Percentiles rank a stretch among this genome's conserved stretches.
These are phyloP conservation scores for Helichrysum umbraculigerum DNA, from an alignment of 129 eudicot species.

Conservation along the genomic window DNA sequence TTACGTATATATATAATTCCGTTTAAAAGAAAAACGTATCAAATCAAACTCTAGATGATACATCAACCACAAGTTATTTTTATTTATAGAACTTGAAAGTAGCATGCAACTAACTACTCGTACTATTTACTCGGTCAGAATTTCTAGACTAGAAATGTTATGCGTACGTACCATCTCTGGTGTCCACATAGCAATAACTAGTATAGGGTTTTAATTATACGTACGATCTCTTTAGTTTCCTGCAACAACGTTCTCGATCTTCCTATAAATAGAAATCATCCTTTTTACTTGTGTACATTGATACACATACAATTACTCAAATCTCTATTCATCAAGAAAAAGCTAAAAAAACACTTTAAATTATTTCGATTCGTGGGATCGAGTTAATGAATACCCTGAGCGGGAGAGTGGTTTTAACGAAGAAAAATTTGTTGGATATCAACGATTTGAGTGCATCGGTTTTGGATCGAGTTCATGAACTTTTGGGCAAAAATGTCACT, in stretches of 20 bases:
- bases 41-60: too few relatives aligned
- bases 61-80: too few relatives aligned
- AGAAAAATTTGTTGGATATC: conserved; percentile 46
- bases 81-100: too few relatives aligned
- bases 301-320: background rate
- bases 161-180: background rate
- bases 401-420: conserved; percentile 47
- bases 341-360: background rate
- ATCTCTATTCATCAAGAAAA: background rate
- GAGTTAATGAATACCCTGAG: conserved; percentile 27
- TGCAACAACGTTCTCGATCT: background rate
- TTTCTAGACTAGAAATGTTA: background rate
- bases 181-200: too few relatives aligned
- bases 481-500: conserved; percentile 44
- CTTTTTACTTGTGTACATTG: too few relatives aligned
- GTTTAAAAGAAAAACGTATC: too few relatives aligned
- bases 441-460: conserved; percentile 30
- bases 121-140: too few relatives aligned
- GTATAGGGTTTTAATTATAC: too few relatives aligned
- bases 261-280: background rate
- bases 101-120: too few relatives aligned
- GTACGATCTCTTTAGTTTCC: too few relatives aligned
- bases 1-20: too few relatives aligned
- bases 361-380: background rate
- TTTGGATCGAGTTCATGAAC: conserved; percentile 47